Evolutionary conservation across 176 grass and related monocot species (phyloP).

Genomic region (bread wheat (Triticum aestivum)): DNA sequence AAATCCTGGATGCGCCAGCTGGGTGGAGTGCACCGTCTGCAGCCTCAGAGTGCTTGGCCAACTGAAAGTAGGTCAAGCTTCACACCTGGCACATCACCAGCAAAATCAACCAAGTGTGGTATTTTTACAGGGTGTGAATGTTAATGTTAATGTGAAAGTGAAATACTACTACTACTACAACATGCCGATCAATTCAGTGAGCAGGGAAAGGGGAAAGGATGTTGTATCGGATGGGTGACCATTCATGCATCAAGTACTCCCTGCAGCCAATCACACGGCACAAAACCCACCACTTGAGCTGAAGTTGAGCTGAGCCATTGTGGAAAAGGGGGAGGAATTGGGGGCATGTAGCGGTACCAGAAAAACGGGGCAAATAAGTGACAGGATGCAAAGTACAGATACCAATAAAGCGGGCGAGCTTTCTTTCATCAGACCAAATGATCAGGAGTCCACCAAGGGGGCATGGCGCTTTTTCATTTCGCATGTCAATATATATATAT

Average conservation of each 20-base stretch:
- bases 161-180: neutral
- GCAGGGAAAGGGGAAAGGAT: constrained; percentile 2
- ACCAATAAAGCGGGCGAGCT: constrained; percentile 56
- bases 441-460: constrained; percentile 51
- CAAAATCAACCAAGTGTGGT: neutral
- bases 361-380: constrained; percentile 36
- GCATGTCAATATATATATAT: neutral
- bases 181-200: neutral
- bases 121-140: constrained; percentile 4
- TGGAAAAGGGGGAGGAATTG: neutral
- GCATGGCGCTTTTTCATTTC: constrained; percentile 37
- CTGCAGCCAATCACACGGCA: constrained; percentile 9
- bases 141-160: neutral
- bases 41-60: constrained; percentile 33
- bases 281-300: neutral
- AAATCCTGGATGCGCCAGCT: constrained; percentile 4
- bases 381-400: constrained; percentile 52
- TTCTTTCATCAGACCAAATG: constrained; percentile 79
- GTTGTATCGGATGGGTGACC: neutral
- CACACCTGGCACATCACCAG: constrained; percentile 21
- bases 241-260: constrained; percentile 8
- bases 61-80: constrained; percentile 28
- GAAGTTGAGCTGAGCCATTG: neutral
- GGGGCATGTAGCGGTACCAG: constrained; percentile 27
- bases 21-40: constrained; percentile 6